Evolutionary conservation across 176 grass and related monocot genomes (phyloP).

Genomic region (Zizania latifolia): DNA sequence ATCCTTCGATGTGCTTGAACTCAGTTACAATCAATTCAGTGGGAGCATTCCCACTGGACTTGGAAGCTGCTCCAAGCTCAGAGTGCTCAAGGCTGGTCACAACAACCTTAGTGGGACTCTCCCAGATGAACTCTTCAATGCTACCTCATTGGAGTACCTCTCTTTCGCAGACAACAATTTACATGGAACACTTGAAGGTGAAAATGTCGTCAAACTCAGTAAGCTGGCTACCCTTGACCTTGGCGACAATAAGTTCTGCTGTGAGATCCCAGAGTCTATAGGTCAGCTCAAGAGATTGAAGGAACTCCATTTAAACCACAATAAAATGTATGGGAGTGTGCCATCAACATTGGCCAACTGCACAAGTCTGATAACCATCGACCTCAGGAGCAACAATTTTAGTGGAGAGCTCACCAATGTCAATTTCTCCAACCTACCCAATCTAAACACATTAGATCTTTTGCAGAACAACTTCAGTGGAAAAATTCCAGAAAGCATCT

Average conservation of each 20-base stretch:
- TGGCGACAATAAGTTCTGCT: neutral
- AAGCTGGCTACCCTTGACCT: slow-evolving; percentile 26
- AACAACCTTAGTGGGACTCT: slow-evolving; percentile 4
- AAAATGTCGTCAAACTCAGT: neutral
- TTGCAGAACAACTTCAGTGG: slow-evolving; percentile 12
- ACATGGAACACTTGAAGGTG: neutral
- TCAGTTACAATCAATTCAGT: slow-evolving; percentile 16
- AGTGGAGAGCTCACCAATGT: slow-evolving; percentile 29
- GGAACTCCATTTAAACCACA: neutral
- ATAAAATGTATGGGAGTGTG: slow-evolving; percentile 16
- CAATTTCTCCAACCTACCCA: slow-evolving; percentile 29
- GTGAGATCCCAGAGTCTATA: slow-evolving; percentile 10
- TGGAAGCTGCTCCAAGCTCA: slow-evolving; percentile 11
- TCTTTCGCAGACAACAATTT: slow-evolving; percentile 23
- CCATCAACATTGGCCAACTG: neutral
- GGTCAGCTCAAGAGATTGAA: slow-evolving; percentile 12
- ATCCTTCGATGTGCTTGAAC: slow-evolving; percentile 13
- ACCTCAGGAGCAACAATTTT: too few relatives aligned
- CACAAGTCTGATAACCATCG: slow-evolving; percentile 4
- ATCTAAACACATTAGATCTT: slow-evolving; percentile 28
- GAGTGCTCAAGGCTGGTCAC: slow-evolving; percentile 1
- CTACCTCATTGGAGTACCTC: slow-evolving; percentile 3
- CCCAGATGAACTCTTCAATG: slow-evolving; percentile 22
- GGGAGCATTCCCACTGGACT: neutral
- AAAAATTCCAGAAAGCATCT: slow-evolving; percentile 38